Percentiles rank a stretch among this genome's conserved stretches.
These are phyloP conservation scores for Coemansia sp. DNA, from an alignment of 192 early-diverging fungal genomes.

Conservation along the genomic window DNA sequence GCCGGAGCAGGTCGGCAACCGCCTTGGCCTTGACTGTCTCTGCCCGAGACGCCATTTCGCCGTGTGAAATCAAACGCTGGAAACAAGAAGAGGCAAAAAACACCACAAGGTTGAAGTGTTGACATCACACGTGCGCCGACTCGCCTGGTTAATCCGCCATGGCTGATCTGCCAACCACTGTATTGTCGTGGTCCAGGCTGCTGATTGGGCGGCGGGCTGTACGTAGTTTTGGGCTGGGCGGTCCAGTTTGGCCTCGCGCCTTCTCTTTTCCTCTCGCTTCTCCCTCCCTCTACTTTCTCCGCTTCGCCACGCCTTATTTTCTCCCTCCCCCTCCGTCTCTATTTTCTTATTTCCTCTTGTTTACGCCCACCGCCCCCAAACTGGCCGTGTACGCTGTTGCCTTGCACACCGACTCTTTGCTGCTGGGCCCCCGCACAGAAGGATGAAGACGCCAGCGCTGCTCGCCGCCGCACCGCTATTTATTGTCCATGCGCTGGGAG, in stretches of 20 bases:
- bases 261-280: too few species aligned
- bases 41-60: constrained; percentile 29
- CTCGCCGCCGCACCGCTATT: constrained; percentile 18
- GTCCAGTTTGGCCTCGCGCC: too few species aligned
- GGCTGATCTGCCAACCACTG: too few species aligned
- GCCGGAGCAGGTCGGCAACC: constrained; percentile 36
- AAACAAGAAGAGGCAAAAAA: too few species aligned
- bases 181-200: too few species aligned
- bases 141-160: too few species aligned
- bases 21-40: constrained; percentile 46
- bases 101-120: too few species aligned
- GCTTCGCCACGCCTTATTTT: not conserved
- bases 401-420: not conserved
- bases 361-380: not conserved
- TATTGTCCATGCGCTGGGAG: constrained; percentile 43
- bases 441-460: constrained; percentile 21
- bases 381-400: not conserved
- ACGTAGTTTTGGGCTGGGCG: too few species aligned
- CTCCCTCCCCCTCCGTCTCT: constrained; percentile 5
- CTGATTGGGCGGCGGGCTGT: too few species aligned
- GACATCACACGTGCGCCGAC: too few species aligned
- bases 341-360: not conserved
- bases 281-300: too few species aligned
- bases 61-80: too few species aligned
- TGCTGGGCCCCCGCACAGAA: not conserved